Conservation (phyloP, 192 early-diverging fungal genomes). For the Backusella macrospora region DNA sequence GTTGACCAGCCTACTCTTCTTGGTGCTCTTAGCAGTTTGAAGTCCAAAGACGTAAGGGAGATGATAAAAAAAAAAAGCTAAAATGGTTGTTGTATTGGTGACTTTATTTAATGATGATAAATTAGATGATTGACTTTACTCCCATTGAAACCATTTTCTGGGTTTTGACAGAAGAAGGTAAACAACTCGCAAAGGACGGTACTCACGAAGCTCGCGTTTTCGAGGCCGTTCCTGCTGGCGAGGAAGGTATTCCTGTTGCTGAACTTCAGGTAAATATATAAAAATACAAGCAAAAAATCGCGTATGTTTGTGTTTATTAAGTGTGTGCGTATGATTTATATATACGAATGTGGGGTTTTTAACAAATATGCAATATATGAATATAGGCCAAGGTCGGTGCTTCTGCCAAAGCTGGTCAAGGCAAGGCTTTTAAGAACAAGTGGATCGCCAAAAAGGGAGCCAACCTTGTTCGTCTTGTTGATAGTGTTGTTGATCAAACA, state of each 20-base stretch:
- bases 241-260: slow-evolving; percentile 82
- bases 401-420: slow-evolving; percentile 89
- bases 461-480: slow-evolving; percentile 76
- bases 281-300: neutral
- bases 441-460: slow-evolving; percentile 89
- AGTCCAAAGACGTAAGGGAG: slow-evolving; percentile 76
- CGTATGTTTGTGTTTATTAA: neutral
- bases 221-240: slow-evolving; percentile 78
- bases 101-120: neutral
- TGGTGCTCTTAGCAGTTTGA: slow-evolving; percentile 84
- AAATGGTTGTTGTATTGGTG: no score
- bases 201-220: slow-evolving; percentile 95
- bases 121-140: slow-evolving; percentile 80
- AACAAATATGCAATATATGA: neutral
- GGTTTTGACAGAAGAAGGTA: slow-evolving; percentile 87
- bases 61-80: neutral
- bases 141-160: slow-evolving; percentile 80
- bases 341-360: neutral
- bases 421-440: slow-evolving; percentile 96
- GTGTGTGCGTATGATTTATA: neutral
- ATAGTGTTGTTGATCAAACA: slow-evolving; percentile 83
- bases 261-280: slow-evolving; percentile 68
- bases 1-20: slow-evolving; percentile 72
- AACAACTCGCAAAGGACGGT: slow-evolving; percentile 81
- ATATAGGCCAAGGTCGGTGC: slow-evolving; percentile 62